phyloP scores from a whole-genome alignment of 2,329 filamentous ascomycete genomes.

The Hyphodiscus sp. region DNA sequence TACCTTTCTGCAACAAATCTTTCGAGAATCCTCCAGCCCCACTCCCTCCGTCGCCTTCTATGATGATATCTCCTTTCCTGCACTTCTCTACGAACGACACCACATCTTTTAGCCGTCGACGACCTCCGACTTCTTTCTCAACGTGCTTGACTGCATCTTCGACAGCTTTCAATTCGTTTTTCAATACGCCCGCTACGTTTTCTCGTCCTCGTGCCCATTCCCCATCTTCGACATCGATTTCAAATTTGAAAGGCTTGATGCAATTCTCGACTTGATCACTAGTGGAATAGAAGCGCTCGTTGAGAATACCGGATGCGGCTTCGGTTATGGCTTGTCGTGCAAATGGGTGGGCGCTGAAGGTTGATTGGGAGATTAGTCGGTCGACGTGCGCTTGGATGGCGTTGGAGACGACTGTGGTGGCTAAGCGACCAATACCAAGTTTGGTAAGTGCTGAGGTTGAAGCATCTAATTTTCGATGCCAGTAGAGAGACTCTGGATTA shows the following conservation, averaged over 20 bases:
- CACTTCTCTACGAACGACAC: constrained; percentile 87
- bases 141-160: constrained; percentile 70
- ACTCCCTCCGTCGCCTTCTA: constrained; percentile 76
- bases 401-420: constrained; percentile 83
- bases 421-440: constrained; percentile 84
- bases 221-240: constrained; percentile 86
- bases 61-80: constrained; percentile 72
- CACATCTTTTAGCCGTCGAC: constrained; percentile 81
- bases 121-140: constrained; percentile 72
- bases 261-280: constrained; percentile 98
- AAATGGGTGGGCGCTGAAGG: constrained; percentile 85
- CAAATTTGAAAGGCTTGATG: constrained; percentile 98
- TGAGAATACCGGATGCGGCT: constrained; percentile 81
- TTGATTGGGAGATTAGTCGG: constrained; percentile 68
- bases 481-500: constrained; percentile 78
- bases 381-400: constrained; percentile 84
- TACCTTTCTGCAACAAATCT: constrained; percentile 76
- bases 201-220: constrained; percentile 86
- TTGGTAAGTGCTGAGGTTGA: constrained; percentile 88
- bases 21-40: constrained; percentile 93
- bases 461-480: constrained; percentile 90
- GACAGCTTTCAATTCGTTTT: constrained; percentile 78
- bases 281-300: constrained; percentile 93
- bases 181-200: constrained; percentile 73
- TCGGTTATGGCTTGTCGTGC: constrained; percentile 90